Percentiles rank a stretch among this genome's conserved stretches.
phyloP scores from a whole-genome alignment of 768 basidiomycete species.

The Pleurotus cornucopiae region DNA sequence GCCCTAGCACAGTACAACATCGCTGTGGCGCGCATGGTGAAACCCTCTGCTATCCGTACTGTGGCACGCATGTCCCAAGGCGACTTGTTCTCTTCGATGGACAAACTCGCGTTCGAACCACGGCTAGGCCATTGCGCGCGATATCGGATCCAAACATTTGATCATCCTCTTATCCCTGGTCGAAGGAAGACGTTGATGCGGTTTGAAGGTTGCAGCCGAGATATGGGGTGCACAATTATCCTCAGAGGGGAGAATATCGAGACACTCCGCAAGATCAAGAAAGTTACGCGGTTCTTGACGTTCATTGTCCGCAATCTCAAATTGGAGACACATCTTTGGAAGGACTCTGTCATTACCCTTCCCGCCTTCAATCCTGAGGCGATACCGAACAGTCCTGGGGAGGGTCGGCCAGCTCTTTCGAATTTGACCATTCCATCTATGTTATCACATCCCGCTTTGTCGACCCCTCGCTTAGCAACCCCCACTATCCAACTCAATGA shows the following conservation, averaged over 20 bases:
- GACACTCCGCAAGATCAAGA: constrained; percentile 81
- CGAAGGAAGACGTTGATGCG: constrained; percentile 95
- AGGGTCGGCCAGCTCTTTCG: background rate
- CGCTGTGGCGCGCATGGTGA: constrained; percentile 86
- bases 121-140: constrained; percentile 82
- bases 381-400: constrained; percentile 38
- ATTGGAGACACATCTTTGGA: constrained; percentile 92
- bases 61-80: constrained; percentile 94
- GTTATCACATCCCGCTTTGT: constrained; percentile 21
- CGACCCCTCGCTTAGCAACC: constrained; percentile 25
- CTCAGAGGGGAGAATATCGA: constrained; percentile 84
- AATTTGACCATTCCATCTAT: constrained; percentile 15
- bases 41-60: constrained; percentile 80
- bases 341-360: constrained; percentile 76
- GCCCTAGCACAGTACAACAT: constrained; percentile 81
- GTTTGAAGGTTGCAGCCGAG: constrained; percentile 91
- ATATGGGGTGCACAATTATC: constrained; percentile 93
- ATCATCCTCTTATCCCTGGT: constrained; percentile 92
- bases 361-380: constrained; percentile 66
- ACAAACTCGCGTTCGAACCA: constrained; percentile 86
- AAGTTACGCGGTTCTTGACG: constrained; percentile 86
- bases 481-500: constrained; percentile 16
- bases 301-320: constrained; percentile 93
- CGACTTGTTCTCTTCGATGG: constrained; percentile 94
- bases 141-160: constrained; percentile 90